These are phyloP conservation scores for Pyrus hybrid DNA, from an alignment of 331 rosid genomes.

Conservation along the genomic window DNA sequence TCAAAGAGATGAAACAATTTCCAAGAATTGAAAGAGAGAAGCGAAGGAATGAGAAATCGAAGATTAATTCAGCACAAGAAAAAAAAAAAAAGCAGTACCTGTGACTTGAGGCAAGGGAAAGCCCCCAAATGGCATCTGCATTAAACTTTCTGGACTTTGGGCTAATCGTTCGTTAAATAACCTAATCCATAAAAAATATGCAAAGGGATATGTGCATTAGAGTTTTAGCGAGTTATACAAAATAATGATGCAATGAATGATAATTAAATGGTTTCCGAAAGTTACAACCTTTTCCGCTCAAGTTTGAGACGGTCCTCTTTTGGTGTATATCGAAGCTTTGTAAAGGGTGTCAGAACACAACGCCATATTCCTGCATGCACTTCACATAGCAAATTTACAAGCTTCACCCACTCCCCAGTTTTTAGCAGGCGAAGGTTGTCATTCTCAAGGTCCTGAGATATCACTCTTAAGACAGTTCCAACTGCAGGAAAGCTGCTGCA, in stretches of 20 bases:
- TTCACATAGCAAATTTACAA: slow-evolving; percentile 36
- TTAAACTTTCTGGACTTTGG: neutral
- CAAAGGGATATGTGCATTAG: neutral
- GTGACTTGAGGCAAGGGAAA: slow-evolving; percentile 35
- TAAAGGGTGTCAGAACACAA: slow-evolving; percentile 27
- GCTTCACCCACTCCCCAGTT: slow-evolving; percentile 46
- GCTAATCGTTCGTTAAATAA: slow-evolving; percentile 27
- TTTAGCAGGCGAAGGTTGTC: slow-evolving; percentile 17
- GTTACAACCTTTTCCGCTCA: slow-evolving; percentile 48
- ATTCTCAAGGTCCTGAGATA: slow-evolving; percentile 13
- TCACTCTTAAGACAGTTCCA: slow-evolving; percentile 54
- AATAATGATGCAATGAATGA: neutral
- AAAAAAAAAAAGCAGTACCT: slow-evolving; percentile 31
- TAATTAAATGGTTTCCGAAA: neutral
- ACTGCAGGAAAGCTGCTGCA: slow-evolving; percentile 39
- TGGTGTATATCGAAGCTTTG: slow-evolving; percentile 48
- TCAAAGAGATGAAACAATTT: neutral
- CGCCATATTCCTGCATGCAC: slow-evolving; percentile 47
- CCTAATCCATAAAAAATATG: slow-evolving; percentile 19
- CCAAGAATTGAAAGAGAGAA: neutral
- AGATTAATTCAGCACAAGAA: neutral
- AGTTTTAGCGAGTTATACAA: neutral
- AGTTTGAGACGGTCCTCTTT: slow-evolving; percentile 30
- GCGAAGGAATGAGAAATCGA: neutral
- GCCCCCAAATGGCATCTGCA: slow-evolving; percentile 32